These are phyloP conservation scores for Sordariomycetes sp. DNA, from an alignment of 2,329 filamentous ascomycete genomes.

Conservation along the genomic window DNA sequence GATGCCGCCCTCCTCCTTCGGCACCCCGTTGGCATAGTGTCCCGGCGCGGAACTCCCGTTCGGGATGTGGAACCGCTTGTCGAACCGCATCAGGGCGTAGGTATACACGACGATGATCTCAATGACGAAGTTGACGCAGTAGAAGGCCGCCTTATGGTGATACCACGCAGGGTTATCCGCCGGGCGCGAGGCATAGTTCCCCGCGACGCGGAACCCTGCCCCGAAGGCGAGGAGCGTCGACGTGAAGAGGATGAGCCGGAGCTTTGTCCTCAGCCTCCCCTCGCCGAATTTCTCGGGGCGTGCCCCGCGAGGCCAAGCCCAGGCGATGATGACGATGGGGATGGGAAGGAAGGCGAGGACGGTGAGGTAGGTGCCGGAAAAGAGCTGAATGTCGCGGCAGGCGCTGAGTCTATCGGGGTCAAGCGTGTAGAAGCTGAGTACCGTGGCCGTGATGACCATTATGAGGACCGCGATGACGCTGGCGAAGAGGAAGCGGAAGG, in stretches of 20 bases:
- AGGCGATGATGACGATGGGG: constrained; percentile 35
- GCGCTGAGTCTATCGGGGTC: constrained; percentile 29
- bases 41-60: constrained; percentile 51
- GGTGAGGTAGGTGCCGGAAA: constrained; percentile 50
- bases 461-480: constrained; percentile 45
- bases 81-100: constrained; percentile 56
- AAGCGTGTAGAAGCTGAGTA: constrained; percentile 57
- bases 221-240: constrained; percentile 51
- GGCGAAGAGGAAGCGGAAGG: constrained; percentile 45
- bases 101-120: constrained; percentile 58
- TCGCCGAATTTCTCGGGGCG: constrained; percentile 38
- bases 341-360: constrained; percentile 50
- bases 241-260: constrained; percentile 47
- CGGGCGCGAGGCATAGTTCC: constrained; percentile 37
- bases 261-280: constrained; percentile 54
- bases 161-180: constrained; percentile 50
- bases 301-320: constrained; percentile 30
- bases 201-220: constrained; percentile 54
- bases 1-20: not conserved
- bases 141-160: constrained; percentile 60
- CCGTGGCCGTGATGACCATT: constrained; percentile 50
- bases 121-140: constrained; percentile 63
- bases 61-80: constrained; percentile 63
- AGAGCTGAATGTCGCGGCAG: constrained; percentile 52
- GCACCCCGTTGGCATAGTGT: not conserved